Percentiles rank a stretch among this genome's conserved stretches.
Evolutionary conservation across 495 filamentous ascomycete species (phyloP).

Genomic region (Xylaria flabelliformis): DNA sequence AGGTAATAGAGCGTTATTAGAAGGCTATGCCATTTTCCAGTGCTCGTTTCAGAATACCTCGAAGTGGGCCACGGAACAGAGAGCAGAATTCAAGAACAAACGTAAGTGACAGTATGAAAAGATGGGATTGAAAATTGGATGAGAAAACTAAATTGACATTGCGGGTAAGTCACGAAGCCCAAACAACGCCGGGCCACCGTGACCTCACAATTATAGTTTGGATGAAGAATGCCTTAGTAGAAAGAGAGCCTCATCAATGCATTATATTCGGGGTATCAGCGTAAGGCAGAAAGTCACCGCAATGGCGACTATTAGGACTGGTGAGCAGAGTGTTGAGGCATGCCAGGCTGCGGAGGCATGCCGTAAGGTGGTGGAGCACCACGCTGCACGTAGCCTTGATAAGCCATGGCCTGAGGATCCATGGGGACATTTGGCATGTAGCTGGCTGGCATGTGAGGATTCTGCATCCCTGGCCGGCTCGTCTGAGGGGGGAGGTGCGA

Average conservation of each 20-base stretch:
- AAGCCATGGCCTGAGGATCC: conserved; percentile 64
- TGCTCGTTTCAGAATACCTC: conserved; percentile 1
- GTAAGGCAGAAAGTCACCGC: conserved; percentile 45
- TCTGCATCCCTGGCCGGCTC: conserved; percentile 57
- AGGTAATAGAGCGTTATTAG: conserved; percentile 2
- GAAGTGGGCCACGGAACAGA: conserved; percentile 13
- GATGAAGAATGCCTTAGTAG: conserved; percentile 41
- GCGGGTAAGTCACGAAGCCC: conserved; percentile 41
- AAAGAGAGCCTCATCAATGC: conserved; percentile 55
- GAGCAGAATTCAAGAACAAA: conserved; percentile 28
- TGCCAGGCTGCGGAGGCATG: conserved; percentile 59
- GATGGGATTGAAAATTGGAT: conserved; percentile 34
- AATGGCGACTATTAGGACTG: conserved; percentile 42
- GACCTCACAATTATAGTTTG: conserved; percentile 43
- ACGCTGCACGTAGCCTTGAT: conserved; percentile 65
- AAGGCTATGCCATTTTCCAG: conserved; percentile 13
- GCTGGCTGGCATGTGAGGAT: conserved; percentile 56
- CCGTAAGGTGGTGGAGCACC: conserved; percentile 50
- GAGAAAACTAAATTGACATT: conserved; percentile 36
- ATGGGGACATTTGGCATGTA: conserved; percentile 61
- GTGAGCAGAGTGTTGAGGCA: conserved; percentile 62
- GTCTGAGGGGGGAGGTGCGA: conserved; percentile 64
- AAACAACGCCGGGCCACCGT: conserved; percentile 45
- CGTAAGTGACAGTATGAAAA: conserved; percentile 34
- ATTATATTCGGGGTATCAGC: conserved; percentile 60